Base-by-base conservation (phyloP, 2,329 filamentous ascomycete species). In the Fusarium sp. region DNA sequence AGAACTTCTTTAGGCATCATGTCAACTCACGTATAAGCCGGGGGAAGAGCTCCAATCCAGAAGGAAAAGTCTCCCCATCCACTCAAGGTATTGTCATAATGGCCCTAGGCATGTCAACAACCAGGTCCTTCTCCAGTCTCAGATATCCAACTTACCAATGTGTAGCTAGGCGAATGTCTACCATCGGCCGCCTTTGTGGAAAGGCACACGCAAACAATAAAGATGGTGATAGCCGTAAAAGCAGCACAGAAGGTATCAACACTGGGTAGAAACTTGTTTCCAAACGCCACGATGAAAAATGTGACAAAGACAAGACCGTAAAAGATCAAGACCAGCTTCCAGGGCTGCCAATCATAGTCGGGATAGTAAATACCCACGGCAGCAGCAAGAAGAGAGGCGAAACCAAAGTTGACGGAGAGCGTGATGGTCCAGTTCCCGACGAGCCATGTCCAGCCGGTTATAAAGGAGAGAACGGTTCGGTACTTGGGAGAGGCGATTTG, bases 241-340 rank as follows among this genome's bases (percentile, higher is more conserved):
- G 93, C 84, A 0, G 91, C 93, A 91, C 93, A 94, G 66, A 90
- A 89, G 72, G 92, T 91, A 80, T 92, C 94, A 77, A 94, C 86
- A 20, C 88, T 84, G 1, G 92, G 92, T 27, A 95, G 84, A 6
- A 91, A 79, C 9, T 78, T 75, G 35, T 82, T 82, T 9, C 87
- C 86, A 72, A 94, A 92, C 2, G 90, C 89, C 69, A 94, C 94
- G 79, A 94, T 85, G 62, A 89, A 67, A 70, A 93, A 91, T 17
- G 90, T 91, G 17, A 88, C 81, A 27, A 91, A 68, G 38, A 89
- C 92, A 77, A 91, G 91, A 12, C 84, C 91, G 68, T 92, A 88
- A 80, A 94, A 94, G 67, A 94, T 91, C 36, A 94, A 82, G 75
- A 94, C 93, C 62, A 93, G 90, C 78, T 94, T 92, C 91, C 92